Base-by-base conservation (phyloP, 192 early-diverging fungal genomes). In the Gryganskiella cystojenkinii region DNA sequence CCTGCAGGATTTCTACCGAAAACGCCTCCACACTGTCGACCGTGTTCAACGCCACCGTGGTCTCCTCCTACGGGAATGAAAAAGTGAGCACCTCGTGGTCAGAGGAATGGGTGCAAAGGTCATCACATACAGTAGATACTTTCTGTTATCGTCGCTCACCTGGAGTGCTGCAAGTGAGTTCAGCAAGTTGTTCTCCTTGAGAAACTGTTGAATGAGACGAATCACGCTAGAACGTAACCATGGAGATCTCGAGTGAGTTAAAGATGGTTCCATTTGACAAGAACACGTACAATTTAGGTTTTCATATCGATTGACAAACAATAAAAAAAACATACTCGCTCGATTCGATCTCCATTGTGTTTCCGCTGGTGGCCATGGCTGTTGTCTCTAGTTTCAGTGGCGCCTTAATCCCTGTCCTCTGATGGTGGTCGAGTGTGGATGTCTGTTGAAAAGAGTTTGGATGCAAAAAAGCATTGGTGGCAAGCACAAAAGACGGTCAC, bases 201-300 rank as follows among this genome's bases (percentile, higher is more conserved):
- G 82, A 66, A 99, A 99, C 72, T 97, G 97, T 67, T 92, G 84
- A 47, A 97, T 91, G n/a, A 99, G 87, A 24, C 95, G 90, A 67
- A 97, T 90, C 10, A 95, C 91, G 67, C 92, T 93, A 60, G 64
- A 37, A 3, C 22, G 28, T 44, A 45, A 14, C 27, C 3, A 63
- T 50, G 60, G 42, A 1, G 28, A n/a, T n/a, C n/a, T n/a, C 24
- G 43, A 43, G 53, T 40, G 44, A 50, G 33, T 17, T 34, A 10
- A 30, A 20, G 2, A 10, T n/a, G 14, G 4, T 56, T 52, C 10
- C 4, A 57, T 25, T 7, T 30, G n/a, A n/a, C 40, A 22, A n/a
- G 60, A 30, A 24, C 2, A 37, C 19, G 22, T 14, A n/a, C 49
- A 69, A 35, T 4, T 22, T 27, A 70, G 28, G 2, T 14, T 30